Evolutionary conservation across 1,139 yeast genomes (phyloP).

Genomic region (Taphrina confusa): DNA sequence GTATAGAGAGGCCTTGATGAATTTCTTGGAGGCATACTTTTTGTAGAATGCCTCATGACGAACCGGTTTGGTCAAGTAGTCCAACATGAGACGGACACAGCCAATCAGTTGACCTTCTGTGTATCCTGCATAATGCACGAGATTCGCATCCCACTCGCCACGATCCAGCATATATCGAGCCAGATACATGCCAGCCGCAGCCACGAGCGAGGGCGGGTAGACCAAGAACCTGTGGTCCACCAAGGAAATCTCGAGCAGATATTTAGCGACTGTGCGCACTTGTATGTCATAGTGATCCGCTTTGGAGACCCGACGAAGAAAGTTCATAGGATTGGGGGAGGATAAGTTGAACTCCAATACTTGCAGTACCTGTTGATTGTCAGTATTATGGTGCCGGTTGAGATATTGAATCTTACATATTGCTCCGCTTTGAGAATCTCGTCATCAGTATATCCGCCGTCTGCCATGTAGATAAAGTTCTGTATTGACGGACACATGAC

Average conservation of each 20-base stretch:
- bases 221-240: slow-evolving; percentile 82
- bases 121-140: slow-evolving; percentile 89
- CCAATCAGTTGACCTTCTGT: slow-evolving; percentile 69
- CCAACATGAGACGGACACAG: slow-evolving; percentile 71
- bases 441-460: slow-evolving; percentile 77
- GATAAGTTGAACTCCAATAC: slow-evolving; percentile 75
- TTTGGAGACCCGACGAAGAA: slow-evolving; percentile 84
- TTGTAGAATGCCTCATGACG: slow-evolving; percentile 91
- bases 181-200: slow-evolving; percentile 90
- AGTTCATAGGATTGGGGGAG: slow-evolving; percentile 93
- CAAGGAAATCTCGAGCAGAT: slow-evolving; percentile 75
- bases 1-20: slow-evolving; percentile 62
- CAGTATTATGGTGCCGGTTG: background rate
- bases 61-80: slow-evolving; percentile 76
- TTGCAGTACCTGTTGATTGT: slow-evolving; percentile 50
- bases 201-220: slow-evolving; percentile 74
- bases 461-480: slow-evolving; percentile 86
- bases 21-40: slow-evolving; percentile 87
- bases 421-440: slow-evolving; percentile 87
- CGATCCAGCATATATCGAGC: slow-evolving; percentile 77
- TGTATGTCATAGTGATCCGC: slow-evolving; percentile 95
- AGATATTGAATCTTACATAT: slow-evolving; percentile 51
- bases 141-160: slow-evolving; percentile 65
- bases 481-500: slow-evolving; percentile 86
- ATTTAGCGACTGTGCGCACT: slow-evolving; percentile 88